Evolutionary conservation across 345 rosid genomes (phyloP).

Genomic region (Acer yangbiense): DNA sequence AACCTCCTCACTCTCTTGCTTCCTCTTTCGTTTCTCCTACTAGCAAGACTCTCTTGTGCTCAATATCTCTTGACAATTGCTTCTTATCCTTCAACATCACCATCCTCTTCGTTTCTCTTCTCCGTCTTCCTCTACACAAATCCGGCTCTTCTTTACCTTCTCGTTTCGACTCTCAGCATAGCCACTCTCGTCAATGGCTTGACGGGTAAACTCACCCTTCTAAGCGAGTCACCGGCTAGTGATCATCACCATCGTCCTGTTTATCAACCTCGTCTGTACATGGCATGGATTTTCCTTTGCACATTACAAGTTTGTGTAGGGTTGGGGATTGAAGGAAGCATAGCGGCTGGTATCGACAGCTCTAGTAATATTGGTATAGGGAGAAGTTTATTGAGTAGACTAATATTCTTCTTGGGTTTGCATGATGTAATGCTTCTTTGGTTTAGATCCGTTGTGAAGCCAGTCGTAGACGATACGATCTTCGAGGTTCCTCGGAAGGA

Average conservation of each 20-base stretch:
- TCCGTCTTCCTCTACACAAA: slow-evolving; percentile 34
- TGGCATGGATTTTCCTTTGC: slow-evolving; percentile 60
- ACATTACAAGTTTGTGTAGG: slow-evolving; percentile 61
- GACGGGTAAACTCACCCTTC: slow-evolving; percentile 44
- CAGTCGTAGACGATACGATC: slow-evolving; percentile 66
- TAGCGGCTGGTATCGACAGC: slow-evolving; percentile 41
- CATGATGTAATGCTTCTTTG: slow-evolving; percentile 66
- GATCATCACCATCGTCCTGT: background rate
- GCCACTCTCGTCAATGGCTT: slow-evolving; percentile 59
- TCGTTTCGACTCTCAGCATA: slow-evolving; percentile 46
- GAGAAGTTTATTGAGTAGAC: slow-evolving; percentile 45
- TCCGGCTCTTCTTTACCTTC: slow-evolving; percentile 44
- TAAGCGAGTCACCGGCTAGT: slow-evolving; percentile 26
- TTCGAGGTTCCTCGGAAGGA: slow-evolving; percentile 46
- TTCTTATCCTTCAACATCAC: slow-evolving; percentile 9
- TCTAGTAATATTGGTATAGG: slow-evolving; percentile 28
- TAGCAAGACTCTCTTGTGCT: slow-evolving; percentile 58
- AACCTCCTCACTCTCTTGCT: slow-evolving; percentile 64
- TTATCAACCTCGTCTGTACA: slow-evolving; percentile 39
- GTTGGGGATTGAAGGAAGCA: slow-evolving; percentile 54
- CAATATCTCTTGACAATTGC: slow-evolving; percentile 27
- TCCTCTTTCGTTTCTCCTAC: slow-evolving; percentile 73
- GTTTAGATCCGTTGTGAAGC: slow-evolving; percentile 57
- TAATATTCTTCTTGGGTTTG: slow-evolving; percentile 73
- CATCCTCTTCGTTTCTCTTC: slow-evolving; percentile 21